Evolutionary conservation across 371 early-diverging fungal species (phyloP), one percentile per base, ranked within the genome.

Genomic region (Mucor saturninus): DNA sequence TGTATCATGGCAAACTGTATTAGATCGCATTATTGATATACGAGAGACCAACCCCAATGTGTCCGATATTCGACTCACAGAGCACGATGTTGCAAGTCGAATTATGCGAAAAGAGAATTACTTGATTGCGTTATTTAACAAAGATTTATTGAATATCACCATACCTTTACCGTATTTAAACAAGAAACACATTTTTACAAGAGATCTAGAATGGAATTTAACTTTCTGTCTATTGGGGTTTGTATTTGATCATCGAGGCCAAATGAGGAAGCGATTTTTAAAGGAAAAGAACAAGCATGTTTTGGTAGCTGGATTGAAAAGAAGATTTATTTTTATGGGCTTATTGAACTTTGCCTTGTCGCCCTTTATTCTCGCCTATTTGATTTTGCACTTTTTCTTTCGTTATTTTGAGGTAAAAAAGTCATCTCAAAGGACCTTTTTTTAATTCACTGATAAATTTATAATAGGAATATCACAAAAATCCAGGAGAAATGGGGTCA

Each of bases 31-130:
- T 61, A 86, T 91, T 29, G 72, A 72, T 56, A 83, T 89, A 48
- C 87, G 91, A 53, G 86, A 91, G 74, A 83, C 85, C 62, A 87
- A 91, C 72, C 83, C 89, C 30, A 80, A 89, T 72, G 86, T 76
- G 49, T 68, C 80, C 10, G 74, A 80, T 42, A 63, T 79, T 15
- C 81, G 86, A n/a, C 72, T 99, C 32, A 91, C 95, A 64, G 96
- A 93, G 7, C 93, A 94, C 62, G 86, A 81, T 54, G 90, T 98
- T 38, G 89, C 96, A 15, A 94, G 93, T 73, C 88, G 97, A 37
- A 97, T 99, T 61, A 88, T 98, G 92, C 90, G 98, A n/a, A 86
- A 90, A 58, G 99, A 99, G 43, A 99, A 99, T 75, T 98, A 96
- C 72, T 73, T 97, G 77, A 90, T 98, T 60, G 97, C 97, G 7